Evolutionary conservation across 2,329 filamentous ascomycete genomes (phyloP).

Genomic region (Periconia macrospinosa): DNA sequence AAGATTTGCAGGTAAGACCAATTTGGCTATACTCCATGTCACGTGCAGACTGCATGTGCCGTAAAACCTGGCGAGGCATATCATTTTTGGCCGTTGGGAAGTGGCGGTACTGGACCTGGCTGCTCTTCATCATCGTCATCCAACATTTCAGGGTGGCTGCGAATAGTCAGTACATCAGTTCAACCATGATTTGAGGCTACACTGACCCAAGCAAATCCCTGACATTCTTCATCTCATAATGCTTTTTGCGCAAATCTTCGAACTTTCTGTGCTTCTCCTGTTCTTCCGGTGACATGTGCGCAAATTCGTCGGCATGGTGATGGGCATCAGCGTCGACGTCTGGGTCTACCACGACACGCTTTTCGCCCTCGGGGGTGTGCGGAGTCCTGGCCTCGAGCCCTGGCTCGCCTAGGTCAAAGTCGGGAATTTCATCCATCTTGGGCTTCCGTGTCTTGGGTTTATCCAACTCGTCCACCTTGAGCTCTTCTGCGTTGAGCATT

Average conservation of each 20-base stretch:
- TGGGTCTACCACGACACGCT: conserved; percentile 78
- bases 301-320: conserved; percentile 63
- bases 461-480: conserved; percentile 67
- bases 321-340: conserved; percentile 44
- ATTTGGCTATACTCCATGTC: too few species aligned
- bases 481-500: conserved; percentile 68
- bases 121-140: conserved; percentile 27
- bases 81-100: conserved; percentile 25
- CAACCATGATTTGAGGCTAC: too few species aligned
- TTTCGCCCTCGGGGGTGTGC: conserved; percentile 57
- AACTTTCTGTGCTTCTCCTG: conserved; percentile 89
- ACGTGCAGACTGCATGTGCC: too few species aligned
- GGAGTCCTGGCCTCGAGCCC: conserved; percentile 57
- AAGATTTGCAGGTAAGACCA: too few species aligned
- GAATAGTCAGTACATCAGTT: conserved; percentile 6
- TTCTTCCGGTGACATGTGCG: conserved; percentile 64
- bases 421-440: conserved; percentile 77
- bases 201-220: conserved; percentile 77
- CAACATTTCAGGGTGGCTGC: conserved; percentile 24
- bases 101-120: conserved; percentile 8
- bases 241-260: conserved; percentile 88
- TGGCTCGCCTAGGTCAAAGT: conserved; percentile 87
- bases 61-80: too few species aligned
- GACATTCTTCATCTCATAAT: conserved; percentile 98
- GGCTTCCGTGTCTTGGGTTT: conserved; percentile 54